Evolutionary conservation across 768 basidiomycete species (phyloP), one percentile per base, ranked within the genome.

Genomic region (Auricularia sp.): DNA sequence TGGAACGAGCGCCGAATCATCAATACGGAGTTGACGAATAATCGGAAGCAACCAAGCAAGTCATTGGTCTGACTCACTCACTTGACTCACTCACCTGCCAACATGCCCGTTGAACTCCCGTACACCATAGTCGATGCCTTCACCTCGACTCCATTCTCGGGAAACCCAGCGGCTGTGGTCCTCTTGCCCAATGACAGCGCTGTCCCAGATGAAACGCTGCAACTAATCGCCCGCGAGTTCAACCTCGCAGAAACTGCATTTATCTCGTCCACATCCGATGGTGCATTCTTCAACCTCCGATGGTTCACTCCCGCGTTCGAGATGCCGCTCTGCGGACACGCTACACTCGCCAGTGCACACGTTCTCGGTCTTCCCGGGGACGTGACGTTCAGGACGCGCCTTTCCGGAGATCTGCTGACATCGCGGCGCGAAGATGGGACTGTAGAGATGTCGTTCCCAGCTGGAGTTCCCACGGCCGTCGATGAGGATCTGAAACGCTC

Each of bases 81-180:
- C 29, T 2, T 29, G 29, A 29, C 29, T 29, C 13, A 42, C 2
- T 42, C 39, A 8, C 39, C 6, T 39, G 39, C 18, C 54, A 18
- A 7, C 54, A 10, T 54, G 11, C 11, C 7, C 39, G 54, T 47
- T n/a, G 54, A 8, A 54, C 90, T 72, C 14, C 42, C 62, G 34
- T 72, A 72, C 64, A 67, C 62, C 18, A 58, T 72, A 14, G 69
- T 73, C 39, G 75, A 77, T 65, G 74, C 76, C 3, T 77, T 77
- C 69, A 72, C 76, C 13, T 61, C 67, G 13, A 10, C 37, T 7
- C 64, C 70, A 16, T 75, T 70, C 62, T 34, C 61, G 3, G 76
- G 76, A 36, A 77, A 76, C 67, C 72, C 73, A 2, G 76, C 76
- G 5, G 70, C 70, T 13, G 72, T 77, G 45, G 66, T 77, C 21